Conservation (phyloP, 2,329 filamentous ascomycete genomes). For the Colletotrichum salicis region DNA sequence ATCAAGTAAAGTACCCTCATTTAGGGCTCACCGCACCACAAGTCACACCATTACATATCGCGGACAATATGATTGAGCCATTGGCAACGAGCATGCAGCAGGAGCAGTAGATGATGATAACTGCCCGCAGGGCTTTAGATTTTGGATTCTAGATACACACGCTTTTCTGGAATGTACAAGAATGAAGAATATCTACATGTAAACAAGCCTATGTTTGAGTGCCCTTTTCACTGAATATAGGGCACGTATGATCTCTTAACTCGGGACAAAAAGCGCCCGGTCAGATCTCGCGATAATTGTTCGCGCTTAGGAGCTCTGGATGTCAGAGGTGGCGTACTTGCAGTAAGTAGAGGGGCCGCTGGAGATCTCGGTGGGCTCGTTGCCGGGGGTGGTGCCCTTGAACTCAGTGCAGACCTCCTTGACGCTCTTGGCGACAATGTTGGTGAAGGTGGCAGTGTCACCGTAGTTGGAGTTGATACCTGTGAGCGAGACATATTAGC, state of each 20-base stretch:
- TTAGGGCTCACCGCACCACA: too few relatives aligned
- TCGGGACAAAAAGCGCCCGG: constrained; percentile 1
- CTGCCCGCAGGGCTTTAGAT: constrained; percentile 23
- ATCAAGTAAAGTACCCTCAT: too few relatives aligned
- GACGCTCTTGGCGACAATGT: constrained; percentile 15
- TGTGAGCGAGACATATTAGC: not conserved
- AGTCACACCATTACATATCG: too few relatives aligned
- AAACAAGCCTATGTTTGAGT: constrained; percentile 19
- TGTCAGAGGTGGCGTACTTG: constrained; percentile 28
- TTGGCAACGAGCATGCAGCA: not conserved
- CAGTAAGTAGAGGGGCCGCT: constrained; percentile 29
- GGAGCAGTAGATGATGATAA: not conserved
- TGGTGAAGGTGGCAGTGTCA: constrained; percentile 33
- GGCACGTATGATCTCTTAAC: not conserved
- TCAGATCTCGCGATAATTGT: not conserved
- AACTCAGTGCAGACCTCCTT: constrained; percentile 34
- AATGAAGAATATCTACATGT: constrained; percentile 30
- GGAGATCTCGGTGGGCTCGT: constrained; percentile 27
- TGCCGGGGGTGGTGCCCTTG: constrained; percentile 27
- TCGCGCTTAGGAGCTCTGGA: constrained; percentile 14
- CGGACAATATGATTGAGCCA: not conserved
- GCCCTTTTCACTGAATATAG: not conserved
- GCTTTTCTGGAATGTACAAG: constrained; percentile 12
- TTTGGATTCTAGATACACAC: constrained; percentile 18
- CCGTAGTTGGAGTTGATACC: constrained; percentile 37